Percentiles rank a stretch among this genome's conserved stretches.
Conservation (phyloP, 1,139 yeast species). For the Pichia sp. region DNA sequence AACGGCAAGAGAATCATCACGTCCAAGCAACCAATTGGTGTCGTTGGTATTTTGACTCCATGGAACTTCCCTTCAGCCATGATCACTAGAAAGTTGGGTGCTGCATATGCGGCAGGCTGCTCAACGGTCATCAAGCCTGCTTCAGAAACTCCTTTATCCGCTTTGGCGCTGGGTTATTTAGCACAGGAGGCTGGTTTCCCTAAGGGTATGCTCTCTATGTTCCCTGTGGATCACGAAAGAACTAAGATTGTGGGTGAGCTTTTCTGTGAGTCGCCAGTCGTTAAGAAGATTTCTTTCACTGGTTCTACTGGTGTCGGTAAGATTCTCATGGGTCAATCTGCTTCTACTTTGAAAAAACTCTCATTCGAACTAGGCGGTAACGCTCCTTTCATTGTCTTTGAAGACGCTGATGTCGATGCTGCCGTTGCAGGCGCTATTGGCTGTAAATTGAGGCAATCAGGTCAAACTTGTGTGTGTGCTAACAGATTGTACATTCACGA, state of each 20-base stretch:
- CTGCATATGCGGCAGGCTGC: conserved; percentile 94
- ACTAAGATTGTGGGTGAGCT: conserved; percentile 58
- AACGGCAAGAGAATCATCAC: conserved; percentile 57
- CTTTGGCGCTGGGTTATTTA: conserved; percentile 71
- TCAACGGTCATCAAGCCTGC: conserved; percentile 90
- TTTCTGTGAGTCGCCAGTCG: conserved; percentile 61
- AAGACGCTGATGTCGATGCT: conserved; percentile 71
- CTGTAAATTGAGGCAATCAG: conserved; percentile 67
- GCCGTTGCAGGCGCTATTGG: conserved; percentile 73
- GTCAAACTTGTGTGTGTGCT: conserved; percentile 84
- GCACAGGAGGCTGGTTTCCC: conserved; percentile 84
- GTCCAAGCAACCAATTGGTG: conserved; percentile 80
- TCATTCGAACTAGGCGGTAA: conserved; percentile 93
- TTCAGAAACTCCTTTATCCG: conserved; percentile 81
- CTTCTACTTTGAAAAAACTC: conserved; percentile 75
- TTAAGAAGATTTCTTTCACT: conserved; percentile 85
- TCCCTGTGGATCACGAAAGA: conserved; percentile 47
- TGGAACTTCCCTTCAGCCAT: conserved; percentile 97
- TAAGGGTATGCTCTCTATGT: conserved; percentile 67
- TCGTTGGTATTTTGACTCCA: conserved; percentile 87
- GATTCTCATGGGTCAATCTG: conserved; percentile 69
- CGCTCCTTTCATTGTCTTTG: conserved; percentile 87
- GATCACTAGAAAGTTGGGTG: conserved; percentile 90
- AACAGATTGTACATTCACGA: conserved; percentile 68
- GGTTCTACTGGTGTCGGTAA: conserved; percentile 89